phyloP scores from a whole-genome alignment of 164 flowering plant genomes.

The Chloranthus sessilifolius region DNA sequence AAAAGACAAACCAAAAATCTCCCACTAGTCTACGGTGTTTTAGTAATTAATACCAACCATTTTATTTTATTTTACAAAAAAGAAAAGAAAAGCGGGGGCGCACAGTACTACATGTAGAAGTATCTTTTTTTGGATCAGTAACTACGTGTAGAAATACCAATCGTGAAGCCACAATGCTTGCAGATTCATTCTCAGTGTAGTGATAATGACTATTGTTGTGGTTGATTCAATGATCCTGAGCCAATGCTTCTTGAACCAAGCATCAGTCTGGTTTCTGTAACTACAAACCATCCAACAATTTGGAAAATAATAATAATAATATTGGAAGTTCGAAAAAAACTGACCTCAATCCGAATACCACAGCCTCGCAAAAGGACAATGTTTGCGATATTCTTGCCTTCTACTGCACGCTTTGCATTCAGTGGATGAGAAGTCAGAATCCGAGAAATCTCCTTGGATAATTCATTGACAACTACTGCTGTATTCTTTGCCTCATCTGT shows the following conservation, averaged over 20 bases:
- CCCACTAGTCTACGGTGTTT: too few species aligned
- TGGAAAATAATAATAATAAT: background rate
- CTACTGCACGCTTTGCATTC: slow-evolving; percentile 63
- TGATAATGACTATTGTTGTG: too few species aligned
- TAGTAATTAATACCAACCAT: too few species aligned
- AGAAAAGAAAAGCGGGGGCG: too few species aligned
- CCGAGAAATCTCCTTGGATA: slow-evolving; percentile 78
- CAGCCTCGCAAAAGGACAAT: slow-evolving; percentile 93
- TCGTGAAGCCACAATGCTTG: too few species aligned
- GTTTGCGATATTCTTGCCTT: slow-evolving; percentile 90
- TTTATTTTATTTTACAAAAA: too few species aligned
- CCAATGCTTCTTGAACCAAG: background rate
- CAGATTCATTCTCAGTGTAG: too few species aligned
- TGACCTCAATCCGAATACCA: slow-evolving; percentile 95
- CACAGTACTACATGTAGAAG: too few species aligned
- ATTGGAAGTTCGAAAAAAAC: background rate
- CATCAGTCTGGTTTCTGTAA: background rate
- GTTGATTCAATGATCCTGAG: too few species aligned
- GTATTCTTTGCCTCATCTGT: slow-evolving; percentile 87
- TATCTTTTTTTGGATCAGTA: too few species aligned
- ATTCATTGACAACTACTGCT: slow-evolving; percentile 81
- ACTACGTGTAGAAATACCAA: too few species aligned
- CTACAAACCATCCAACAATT: background rate
- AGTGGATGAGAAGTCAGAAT: slow-evolving; percentile 79
- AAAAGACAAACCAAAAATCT: too few species aligned